Percentiles rank a stretch among this genome's conserved stretches.
These are phyloP conservation scores for Gracilaria gracilis DNA, from an alignment of 23 red algal genomes.

Conservation along the genomic window DNA sequence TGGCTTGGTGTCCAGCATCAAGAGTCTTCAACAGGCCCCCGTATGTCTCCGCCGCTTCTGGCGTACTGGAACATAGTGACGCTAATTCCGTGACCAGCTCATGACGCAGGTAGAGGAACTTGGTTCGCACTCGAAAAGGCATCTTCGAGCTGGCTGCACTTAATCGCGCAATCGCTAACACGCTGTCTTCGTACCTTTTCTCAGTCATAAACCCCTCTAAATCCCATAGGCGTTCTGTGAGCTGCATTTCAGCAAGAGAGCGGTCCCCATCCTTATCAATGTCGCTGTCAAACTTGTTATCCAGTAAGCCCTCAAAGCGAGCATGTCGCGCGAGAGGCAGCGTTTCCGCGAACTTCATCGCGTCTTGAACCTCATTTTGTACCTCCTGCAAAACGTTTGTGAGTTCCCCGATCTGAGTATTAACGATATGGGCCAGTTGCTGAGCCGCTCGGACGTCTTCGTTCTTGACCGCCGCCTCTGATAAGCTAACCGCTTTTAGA, in stretches of 20 bases:
- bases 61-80: constrained; percentile 12
- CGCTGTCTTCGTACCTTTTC: constrained; percentile 62
- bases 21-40: constrained; percentile 25
- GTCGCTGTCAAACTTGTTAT: constrained; percentile 11
- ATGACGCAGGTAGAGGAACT: constrained; percentile 32
- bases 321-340: constrained; percentile 39
- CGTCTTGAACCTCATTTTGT: constrained; percentile 33
- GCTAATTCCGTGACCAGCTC: constrained; percentile 43
- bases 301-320: constrained; percentile 40
- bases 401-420: constrained; percentile 38
- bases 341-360: constrained; percentile 29
- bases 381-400: constrained; percentile 37
- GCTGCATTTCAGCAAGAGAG: constrained; percentile 27
- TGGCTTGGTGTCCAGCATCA: constrained; percentile 41
- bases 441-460: constrained; percentile 47
- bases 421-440: constrained; percentile 60
- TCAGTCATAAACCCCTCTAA: constrained; percentile 47
- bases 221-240: constrained; percentile 65
- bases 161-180: constrained; percentile 24
- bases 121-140: neutral
- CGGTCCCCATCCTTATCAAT: constrained; percentile 43
- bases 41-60: constrained; percentile 43
- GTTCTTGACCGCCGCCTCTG: constrained; percentile 66
- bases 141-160: neutral
- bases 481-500: constrained; percentile 59